Base-by-base conservation (phyloP, 2,329 filamentous ascomycete species). In the Fusarium nematophilum region DNA sequence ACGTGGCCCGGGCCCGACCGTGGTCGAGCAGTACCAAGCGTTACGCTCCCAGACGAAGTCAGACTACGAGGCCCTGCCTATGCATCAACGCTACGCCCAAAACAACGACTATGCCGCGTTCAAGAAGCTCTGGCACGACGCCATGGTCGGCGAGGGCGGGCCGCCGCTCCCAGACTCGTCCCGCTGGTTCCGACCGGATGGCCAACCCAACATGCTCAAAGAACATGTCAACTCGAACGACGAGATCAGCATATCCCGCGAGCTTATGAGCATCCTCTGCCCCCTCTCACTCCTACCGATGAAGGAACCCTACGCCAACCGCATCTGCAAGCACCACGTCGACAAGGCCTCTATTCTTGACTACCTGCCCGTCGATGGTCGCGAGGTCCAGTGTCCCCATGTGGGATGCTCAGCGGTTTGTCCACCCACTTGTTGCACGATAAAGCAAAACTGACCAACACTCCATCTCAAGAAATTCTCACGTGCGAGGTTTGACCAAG, bases 281-380 rank as follows among this genome's bases (percentile, higher is more conserved):
- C 89, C 90, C 0, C 72, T 93, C 15, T 90, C 89, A 0, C 77
- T 92, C 62, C 78, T 79, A 45, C 78, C 83, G 37, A 87, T 92
- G 77, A 76, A 79, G 34, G 82, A 91, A 46, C 90, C 90, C 0
- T 86, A 85, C 67, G 90, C 84, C 50, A 90, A 85, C 65, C 76
- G 71, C 11, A 84, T 85, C 62, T 93, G 90, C 77, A 86, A 84
- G 50, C 90, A 93, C 72, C 87, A 84, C 0, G 93, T 91, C 70
- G 89, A 93, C 69, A 88, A 85, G 72, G 68, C 72, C 2, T 85
- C 86, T 1, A 88, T 93, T 31, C 53, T 84, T 18, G 82, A 86
- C n/a, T 78, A 78, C 57, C 36, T 88, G 79, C 71, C 80, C 80
- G 49, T 68, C 64, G 55, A 67, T 44, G 46, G 75, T 42, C 34